Base-by-base conservation (phyloP, 2,329 filamentous ascomycete species). In the Catunica adiposa region DNA sequence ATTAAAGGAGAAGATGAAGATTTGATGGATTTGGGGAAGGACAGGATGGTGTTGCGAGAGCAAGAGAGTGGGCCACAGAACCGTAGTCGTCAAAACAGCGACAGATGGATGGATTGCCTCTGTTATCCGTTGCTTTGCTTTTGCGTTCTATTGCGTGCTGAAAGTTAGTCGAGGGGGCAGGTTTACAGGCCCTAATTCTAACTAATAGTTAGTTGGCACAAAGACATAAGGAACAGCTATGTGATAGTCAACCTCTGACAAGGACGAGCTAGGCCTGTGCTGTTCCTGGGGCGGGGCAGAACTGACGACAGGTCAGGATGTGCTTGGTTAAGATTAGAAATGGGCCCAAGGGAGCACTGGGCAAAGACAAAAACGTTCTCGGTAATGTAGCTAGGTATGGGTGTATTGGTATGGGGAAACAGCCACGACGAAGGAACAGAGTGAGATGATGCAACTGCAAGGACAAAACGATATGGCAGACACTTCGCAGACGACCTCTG, bases 1-100 rank as follows among this genome's bases (percentile, higher is more conserved):
- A 58, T 55, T 50, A 50, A 54, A 56, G 51, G 51, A 56, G 55
- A 51, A 56, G 47, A 47, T 54, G 53, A 56, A 55, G 25, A 55
- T 48, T 51, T 54, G 44, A 51, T 17, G 56, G 46, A 51, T 40
- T 47, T 53, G 55, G 37, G 51, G 48, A 46, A 52, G 38, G 55
- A 56, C 37, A 51, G 42, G 48, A 51, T 38, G 44, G 29, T 47
- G 44, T 47, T 47, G 42, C 14, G 42, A 54, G 52, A 56, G n/a
- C 31, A 42, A 47, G 52, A 50, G 51, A 52, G 51, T 57, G 42
- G 51, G 42, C 50, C 42, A 38, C 14, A 22, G 26, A 51, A 34
- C 15, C 25, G 20, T 15, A 29, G 48, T 25, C 29, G 48, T 25
- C 29, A 31, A 51, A 25, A 34, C 23, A 51, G 25, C 8, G 25